phyloP scores from a whole-genome alignment of 495 filamentous ascomycete genomes.

The Oleoguttula mirabilis region DNA sequence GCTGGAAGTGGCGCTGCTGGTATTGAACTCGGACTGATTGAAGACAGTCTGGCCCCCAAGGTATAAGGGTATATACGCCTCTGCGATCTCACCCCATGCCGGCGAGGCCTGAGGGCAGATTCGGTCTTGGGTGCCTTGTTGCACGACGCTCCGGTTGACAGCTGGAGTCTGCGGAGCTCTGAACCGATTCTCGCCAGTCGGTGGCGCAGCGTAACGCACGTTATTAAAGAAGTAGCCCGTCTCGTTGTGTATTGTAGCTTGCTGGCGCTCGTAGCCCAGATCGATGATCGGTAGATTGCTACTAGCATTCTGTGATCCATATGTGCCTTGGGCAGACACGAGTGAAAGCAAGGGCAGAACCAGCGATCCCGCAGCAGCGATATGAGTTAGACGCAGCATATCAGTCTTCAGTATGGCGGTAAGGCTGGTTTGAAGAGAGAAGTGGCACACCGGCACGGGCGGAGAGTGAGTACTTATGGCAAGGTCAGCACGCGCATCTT shows the following conservation, averaged over 20 bases:
- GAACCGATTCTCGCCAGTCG: conserved; percentile 41
- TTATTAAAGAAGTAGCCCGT: conserved; percentile 40
- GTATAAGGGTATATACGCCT: conserved; percentile 25
- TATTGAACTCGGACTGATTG: conserved; percentile 20
- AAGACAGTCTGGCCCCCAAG: conserved; percentile 28
- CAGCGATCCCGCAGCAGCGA: no score
- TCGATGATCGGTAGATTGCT: conserved; percentile 34
- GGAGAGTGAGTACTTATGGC: no score
- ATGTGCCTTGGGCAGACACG: neutral
- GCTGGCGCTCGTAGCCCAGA: conserved; percentile 40
- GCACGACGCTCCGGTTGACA: conserved; percentile 27
- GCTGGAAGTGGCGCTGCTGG: conserved; percentile 14
- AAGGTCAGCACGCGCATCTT: no score
- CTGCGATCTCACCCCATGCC: conserved; percentile 32
- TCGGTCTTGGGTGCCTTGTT: conserved; percentile 35
- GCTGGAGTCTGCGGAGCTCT: conserved; percentile 32
- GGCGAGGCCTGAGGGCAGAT: conserved; percentile 43
- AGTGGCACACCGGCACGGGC: no score
- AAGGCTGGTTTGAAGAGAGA: no score
- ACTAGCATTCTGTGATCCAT: neutral
- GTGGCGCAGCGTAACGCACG: conserved; percentile 48
- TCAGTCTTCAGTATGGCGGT: no score
- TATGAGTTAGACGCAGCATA: no score
- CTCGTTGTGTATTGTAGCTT: conserved; percentile 37
- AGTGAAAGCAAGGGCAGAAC: no score